Evolutionary conservation across 140 eudicot genomes (phyloP), one percentile per base, ranked within the genome.

Genomic region (Eryngium alpinum): DNA sequence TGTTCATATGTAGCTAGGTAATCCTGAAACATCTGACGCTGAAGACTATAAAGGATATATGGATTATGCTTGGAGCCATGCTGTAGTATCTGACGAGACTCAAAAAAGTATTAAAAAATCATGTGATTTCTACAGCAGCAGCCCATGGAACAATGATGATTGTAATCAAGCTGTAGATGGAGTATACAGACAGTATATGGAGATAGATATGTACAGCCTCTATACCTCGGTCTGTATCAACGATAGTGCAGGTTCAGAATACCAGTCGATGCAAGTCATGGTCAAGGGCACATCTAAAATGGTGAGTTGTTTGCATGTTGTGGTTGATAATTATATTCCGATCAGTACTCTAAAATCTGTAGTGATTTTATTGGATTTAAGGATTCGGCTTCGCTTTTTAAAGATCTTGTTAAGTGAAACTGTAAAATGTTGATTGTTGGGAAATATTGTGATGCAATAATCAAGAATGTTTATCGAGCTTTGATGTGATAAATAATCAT

Each of bases 41-140:
- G 97, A 94, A 84, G 98, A 94, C 86, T 92, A 94, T 97, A 94
- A 85, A 85, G 98, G 98, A 22, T 81, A 90, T 72, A 92, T 92
- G 82, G 98, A 94, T 80, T 94, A 90, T 81, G 98, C 98, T 21
- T 94, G 98, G 98, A 94, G 97, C 84, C 98, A 94, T 80, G 97
- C 98, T 11, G 96, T 94, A 34, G 91, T 94, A 81, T 94, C 98
- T 9, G 98, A 94, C 78, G 98, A 94, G 87, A 94, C 98, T 49
- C 92, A 94, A 81, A 88, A 89, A 82, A 89, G 88, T 65, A 94
- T 94, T 32, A 70, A 81, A 72, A 81, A 87, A 74, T 88, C 97
- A 1, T 94, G 98, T 79, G 96, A 94, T 83, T 94, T 94, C 59
- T 81, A 88, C 85, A 89, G 98, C 77, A 86, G 89, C 43, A 62